Evolutionary conservation across 2,329 filamentous ascomycete genomes (phyloP).

Genomic region (Ophiostoma montium): DNA sequence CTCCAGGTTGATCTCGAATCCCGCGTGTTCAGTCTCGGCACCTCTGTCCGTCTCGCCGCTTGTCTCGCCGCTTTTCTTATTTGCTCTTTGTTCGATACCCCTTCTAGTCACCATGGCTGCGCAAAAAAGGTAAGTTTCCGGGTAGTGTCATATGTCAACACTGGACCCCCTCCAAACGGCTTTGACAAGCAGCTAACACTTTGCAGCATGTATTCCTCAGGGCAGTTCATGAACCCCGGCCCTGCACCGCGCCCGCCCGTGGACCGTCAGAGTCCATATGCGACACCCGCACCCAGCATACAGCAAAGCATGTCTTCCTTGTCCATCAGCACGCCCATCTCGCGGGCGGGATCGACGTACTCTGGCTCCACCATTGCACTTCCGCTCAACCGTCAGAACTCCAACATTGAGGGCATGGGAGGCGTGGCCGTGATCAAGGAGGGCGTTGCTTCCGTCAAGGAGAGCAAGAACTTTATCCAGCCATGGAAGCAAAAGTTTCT

Average conservation of each 20-base stretch:
- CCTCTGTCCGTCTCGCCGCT: too few species aligned
- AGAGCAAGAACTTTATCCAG: constrained; percentile 74
- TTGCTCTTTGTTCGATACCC: neutral
- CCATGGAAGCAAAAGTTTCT: constrained; percentile 85
- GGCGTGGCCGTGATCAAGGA: constrained; percentile 66
- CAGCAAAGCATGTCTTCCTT: constrained; percentile 69
- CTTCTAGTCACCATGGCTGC: constrained; percentile 1
- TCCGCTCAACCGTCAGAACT: constrained; percentile 48
- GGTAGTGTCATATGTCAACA: neutral
- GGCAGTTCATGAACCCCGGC: constrained; percentile 89
- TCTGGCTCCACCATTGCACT: constrained; percentile 60
- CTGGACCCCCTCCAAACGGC: neutral
- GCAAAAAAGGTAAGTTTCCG: neutral
- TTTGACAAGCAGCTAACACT: neutral
- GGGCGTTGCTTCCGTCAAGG: constrained; percentile 75
- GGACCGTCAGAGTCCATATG: constrained; percentile 66
- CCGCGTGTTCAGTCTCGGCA: neutral
- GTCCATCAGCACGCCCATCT: constrained; percentile 53
- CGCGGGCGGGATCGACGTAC: constrained; percentile 46
- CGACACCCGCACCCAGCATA: constrained; percentile 62
- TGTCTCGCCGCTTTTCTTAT: neutral
- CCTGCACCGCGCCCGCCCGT: constrained; percentile 82
- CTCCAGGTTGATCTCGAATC: neutral
- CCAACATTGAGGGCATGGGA: constrained; percentile 48
- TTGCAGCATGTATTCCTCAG: constrained; percentile 40